Conservation (phyloP, 371 early-diverging fungal species). For the Mucor indicus region DNA sequence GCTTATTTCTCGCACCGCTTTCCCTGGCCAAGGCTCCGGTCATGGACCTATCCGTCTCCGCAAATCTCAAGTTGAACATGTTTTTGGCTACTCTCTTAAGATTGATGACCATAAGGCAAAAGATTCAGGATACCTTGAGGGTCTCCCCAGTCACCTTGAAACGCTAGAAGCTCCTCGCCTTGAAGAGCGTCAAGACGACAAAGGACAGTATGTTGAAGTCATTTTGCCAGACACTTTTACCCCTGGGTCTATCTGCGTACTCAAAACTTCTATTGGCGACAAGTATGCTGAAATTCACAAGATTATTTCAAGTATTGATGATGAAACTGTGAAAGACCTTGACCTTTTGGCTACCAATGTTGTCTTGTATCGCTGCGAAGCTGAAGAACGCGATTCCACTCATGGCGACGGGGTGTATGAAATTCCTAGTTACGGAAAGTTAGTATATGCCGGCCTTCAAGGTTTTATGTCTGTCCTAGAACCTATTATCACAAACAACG, state of each 20-base stretch:
- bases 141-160: constrained; percentile 54
- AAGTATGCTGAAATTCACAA: constrained; percentile 43
- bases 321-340: constrained; percentile 45
- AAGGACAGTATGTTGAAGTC: constrained; percentile 61
- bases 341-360: constrained; percentile 74
- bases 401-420: constrained; percentile 78
- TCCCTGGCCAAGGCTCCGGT: constrained; percentile 39
- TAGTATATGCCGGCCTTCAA: constrained; percentile 91
- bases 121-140: constrained; percentile 37
- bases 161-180: constrained; percentile 51
- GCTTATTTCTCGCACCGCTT: constrained; percentile 86
- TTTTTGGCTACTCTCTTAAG: constrained; percentile 54
- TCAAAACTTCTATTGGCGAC: constrained; percentile 60
- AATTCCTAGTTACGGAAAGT: constrained; percentile 76
- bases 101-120: constrained; percentile 27
- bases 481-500: constrained; percentile 76
- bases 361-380: constrained; percentile 78
- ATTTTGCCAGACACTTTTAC: constrained; percentile 58
- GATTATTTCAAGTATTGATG: constrained; percentile 40
- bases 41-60: constrained; percentile 66
- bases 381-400: constrained; percentile 80
- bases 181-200: constrained; percentile 38
- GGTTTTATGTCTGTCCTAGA: constrained; percentile 83
- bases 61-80: constrained; percentile 52
- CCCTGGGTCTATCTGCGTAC: constrained; percentile 69